Conservation (phyloP, 2,329 filamentous ascomycete species). For the Knoxdaviesia capensis region DNA sequence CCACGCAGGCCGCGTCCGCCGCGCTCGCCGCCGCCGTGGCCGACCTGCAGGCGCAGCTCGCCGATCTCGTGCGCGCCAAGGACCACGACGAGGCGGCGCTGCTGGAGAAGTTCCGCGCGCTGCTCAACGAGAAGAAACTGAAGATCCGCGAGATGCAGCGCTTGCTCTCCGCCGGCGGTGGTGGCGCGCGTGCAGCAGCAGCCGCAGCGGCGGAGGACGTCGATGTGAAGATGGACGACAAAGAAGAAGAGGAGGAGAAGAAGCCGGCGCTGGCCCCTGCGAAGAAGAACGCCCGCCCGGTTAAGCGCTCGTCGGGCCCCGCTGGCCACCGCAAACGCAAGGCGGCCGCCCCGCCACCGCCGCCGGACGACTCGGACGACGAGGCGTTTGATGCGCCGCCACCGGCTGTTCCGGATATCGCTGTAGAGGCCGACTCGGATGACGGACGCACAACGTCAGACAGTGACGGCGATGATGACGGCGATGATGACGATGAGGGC, state of each 20-base stretch:
- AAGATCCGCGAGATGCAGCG: slow-evolving; percentile 59
- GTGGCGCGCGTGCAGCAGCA: slow-evolving; percentile 10
- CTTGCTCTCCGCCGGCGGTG: slow-evolving; percentile 27
- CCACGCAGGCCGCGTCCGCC: too few relatives aligned
- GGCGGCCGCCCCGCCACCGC: slow-evolving; percentile 15
- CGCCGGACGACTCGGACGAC: slow-evolving; percentile 23
- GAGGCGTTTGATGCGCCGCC: slow-evolving; percentile 19
- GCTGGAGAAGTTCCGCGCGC: slow-evolving; percentile 46
- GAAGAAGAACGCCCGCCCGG: too few relatives aligned
- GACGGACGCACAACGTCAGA: not conserved
- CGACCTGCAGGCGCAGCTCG: slow-evolving; percentile 40
- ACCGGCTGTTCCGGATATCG: slow-evolving; percentile 20
- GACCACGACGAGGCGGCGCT: slow-evolving; percentile 44
- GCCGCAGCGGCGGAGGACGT: not conserved
- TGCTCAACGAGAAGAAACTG: slow-evolving; percentile 63
- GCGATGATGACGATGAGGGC: not conserved
- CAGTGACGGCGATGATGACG: not conserved
- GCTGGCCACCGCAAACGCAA: slow-evolving; percentile 28
- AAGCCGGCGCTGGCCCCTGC: not conserved
- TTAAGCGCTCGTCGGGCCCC: too few relatives aligned
- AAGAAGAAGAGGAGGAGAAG: not conserved
- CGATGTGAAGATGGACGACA: not conserved
- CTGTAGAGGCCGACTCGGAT: slow-evolving; percentile 15
- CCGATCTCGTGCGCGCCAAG: slow-evolving; percentile 46
- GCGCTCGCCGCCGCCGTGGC: slow-evolving; percentile 18